Percentiles rank a stretch among this genome's conserved stretches.
Conservation (phyloP, 1,139 yeast genomes). For the Yamadazyma conglobata region DNA sequence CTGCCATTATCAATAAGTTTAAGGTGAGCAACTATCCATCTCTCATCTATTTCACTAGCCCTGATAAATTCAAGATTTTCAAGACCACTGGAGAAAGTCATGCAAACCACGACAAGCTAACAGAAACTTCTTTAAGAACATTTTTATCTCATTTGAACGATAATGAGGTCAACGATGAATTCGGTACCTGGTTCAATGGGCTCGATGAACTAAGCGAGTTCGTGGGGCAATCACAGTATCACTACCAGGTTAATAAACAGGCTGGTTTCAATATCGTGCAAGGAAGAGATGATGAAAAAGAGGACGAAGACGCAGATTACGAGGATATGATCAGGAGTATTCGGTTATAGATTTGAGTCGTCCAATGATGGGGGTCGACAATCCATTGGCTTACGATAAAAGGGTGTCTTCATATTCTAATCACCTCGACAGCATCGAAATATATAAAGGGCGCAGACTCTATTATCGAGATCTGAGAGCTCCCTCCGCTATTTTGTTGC, state of each 20-base stretch:
- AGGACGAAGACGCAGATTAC: constrained; percentile 20
- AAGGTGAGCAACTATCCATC: constrained; percentile 36
- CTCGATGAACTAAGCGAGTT: constrained; percentile 11
- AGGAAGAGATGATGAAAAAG: constrained; percentile 7
- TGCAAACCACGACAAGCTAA: constrained; percentile 18
- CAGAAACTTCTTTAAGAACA: constrained; percentile 16
- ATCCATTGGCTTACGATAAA: too few relatives aligned
- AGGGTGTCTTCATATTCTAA: too few relatives aligned
- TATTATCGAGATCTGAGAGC: too few relatives aligned
- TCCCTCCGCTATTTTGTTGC: too few relatives aligned
- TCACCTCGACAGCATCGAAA: too few relatives aligned
- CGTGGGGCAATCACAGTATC: constrained; percentile 10
- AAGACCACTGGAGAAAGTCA: constrained; percentile 27
- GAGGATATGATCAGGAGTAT: constrained; percentile 18
- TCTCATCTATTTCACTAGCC: constrained; percentile 22
- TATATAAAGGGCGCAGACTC: too few relatives aligned
- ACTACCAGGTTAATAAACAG: constrained; percentile 12
- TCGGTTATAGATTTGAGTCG: constrained; percentile 19
- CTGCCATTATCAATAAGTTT: constrained; percentile 21
- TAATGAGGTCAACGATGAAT: constrained; percentile 10
- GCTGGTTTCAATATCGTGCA: constrained; percentile 22
- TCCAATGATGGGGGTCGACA: too few relatives aligned
- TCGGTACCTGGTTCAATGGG: constrained; percentile 22
- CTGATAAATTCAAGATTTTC: constrained; percentile 22
- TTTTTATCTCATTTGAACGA: constrained; percentile 20